phyloP scores from a whole-genome alignment of 2,329 filamentous ascomycete species.

The Zopfia rhizophila region DNA sequence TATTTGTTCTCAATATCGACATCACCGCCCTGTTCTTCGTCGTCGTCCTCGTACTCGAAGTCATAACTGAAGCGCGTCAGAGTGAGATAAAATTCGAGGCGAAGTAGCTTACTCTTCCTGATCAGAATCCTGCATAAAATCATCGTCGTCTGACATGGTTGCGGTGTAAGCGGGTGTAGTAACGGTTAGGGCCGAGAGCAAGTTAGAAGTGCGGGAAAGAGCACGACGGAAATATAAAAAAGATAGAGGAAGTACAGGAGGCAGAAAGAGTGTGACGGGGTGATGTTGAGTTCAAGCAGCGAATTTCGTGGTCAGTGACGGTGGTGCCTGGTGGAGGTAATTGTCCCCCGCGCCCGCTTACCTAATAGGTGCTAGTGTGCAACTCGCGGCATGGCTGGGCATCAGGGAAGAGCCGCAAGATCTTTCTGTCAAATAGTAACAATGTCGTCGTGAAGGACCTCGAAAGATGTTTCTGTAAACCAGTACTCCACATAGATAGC shows the following conservation, averaged over 20 bases:
- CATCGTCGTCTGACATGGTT: constrained; percentile 83
- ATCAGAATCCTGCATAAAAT: constrained; percentile 94
- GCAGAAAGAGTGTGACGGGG: neutral
- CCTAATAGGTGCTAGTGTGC: too few species aligned
- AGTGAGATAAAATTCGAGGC: neutral
- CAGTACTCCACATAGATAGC: too few species aligned
- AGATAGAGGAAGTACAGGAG: neutral
- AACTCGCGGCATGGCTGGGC: too few species aligned
- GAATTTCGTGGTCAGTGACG: neutral
- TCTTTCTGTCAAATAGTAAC: too few species aligned
- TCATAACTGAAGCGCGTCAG: constrained; percentile 73
- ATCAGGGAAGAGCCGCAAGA: too few species aligned
- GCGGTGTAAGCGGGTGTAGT: constrained; percentile 25
- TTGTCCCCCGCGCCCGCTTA: neutral
- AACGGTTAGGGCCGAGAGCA: too few species aligned
- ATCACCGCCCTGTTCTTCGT: constrained; percentile 87
- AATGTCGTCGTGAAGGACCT: too few species aligned
- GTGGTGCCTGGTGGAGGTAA: too few species aligned
- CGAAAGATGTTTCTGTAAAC: too few species aligned
- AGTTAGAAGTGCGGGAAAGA: too few species aligned
- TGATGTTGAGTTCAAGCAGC: neutral
- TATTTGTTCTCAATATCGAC: constrained; percentile 99
- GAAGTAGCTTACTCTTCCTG: constrained; percentile 75
- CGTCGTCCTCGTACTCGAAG: constrained; percentile 96
- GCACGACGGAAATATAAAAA: neutral